phyloP scores from a whole-genome alignment of 164 flowering plant genomes.

The Vitis cinerea region DNA sequence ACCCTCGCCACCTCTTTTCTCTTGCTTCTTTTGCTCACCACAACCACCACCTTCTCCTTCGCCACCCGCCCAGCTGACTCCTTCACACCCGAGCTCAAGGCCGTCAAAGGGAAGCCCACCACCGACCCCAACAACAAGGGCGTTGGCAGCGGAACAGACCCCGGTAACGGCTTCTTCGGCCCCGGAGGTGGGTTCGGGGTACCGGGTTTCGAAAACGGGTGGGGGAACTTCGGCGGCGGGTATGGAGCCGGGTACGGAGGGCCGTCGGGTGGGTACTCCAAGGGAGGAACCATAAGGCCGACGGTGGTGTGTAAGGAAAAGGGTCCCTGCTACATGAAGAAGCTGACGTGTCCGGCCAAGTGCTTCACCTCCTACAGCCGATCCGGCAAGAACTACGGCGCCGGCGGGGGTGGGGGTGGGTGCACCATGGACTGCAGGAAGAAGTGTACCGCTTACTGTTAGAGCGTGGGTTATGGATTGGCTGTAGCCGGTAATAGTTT shows the following conservation, averaged over 20 bases:
- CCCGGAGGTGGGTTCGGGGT: conserved; percentile 47
- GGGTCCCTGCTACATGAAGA: conserved; percentile 79
- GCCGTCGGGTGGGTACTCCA: conserved; percentile 62
- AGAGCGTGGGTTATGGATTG: conserved; percentile 1
- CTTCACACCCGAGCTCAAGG: conserved; percentile 15
- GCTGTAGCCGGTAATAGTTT: not conserved
- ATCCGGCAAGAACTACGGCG: conserved; percentile 77
- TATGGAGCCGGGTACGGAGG: conserved; percentile 74
- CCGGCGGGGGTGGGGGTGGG: conserved; percentile 97
- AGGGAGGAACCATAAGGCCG: conserved; percentile 54
- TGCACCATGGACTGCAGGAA: conserved; percentile 90
- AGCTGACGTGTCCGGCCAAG: conserved; percentile 81
- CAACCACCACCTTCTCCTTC: conserved; percentile 19
- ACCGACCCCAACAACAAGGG: conserved; percentile 13
- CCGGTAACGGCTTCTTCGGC: conserved; percentile 28
- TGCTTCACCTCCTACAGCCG: conserved; percentile 75
- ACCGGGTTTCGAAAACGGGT: conserved; percentile 51
- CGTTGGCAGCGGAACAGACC: conserved; percentile 9
- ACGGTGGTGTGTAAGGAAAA: conserved; percentile 64
- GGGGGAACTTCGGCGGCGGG: conserved; percentile 61
- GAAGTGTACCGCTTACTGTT: conserved; percentile 80
- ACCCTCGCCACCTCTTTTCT: conserved; percentile 16
- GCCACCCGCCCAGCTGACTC: conserved; percentile 29
- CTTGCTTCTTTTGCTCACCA: conserved; percentile 30
- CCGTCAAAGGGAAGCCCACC: conserved; percentile 15